Conservation (phyloP, 169 alveolate genomes). For the Cryptosporidium xiaoi region DNA sequence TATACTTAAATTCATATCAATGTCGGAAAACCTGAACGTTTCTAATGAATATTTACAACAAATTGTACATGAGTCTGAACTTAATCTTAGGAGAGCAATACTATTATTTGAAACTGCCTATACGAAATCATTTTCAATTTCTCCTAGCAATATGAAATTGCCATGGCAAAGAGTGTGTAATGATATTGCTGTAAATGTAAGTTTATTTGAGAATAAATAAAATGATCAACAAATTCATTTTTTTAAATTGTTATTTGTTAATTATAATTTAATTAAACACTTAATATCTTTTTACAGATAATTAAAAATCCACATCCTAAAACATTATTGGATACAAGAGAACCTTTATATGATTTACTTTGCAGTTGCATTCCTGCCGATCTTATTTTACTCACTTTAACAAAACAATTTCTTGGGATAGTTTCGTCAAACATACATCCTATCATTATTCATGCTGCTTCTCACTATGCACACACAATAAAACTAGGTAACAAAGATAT, state of each 20-base stretch:
- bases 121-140: constrained; percentile 77
- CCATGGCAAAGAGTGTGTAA: constrained; percentile 85
- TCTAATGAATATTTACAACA: constrained; percentile 80
- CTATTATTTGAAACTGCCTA: constrained; percentile 86
- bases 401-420: constrained; percentile 75
- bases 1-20: constrained; percentile 83
- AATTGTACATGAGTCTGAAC: constrained; percentile 82
- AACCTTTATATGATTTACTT: constrained; percentile 82
- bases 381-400: constrained; percentile 77
- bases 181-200: constrained; percentile 67
- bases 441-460: constrained; percentile 39
- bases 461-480: constrained; percentile 79
- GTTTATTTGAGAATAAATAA: neutral
- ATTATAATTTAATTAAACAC: neutral
- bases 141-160: constrained; percentile 76
- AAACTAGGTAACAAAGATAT: constrained; percentile 82
- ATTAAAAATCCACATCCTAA: constrained; percentile 67
- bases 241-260: neutral
- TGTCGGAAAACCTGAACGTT: constrained; percentile 81
- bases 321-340: constrained; percentile 78
- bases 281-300: neutral
- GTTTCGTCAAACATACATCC: constrained; percentile 52
- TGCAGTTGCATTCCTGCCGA: constrained; percentile 85
- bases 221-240: constrained; percentile 4
- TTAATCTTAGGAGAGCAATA: constrained; percentile 90